Evolutionary conservation across 1,284 basidiomycete genomes (phyloP), one percentile per base, ranked within the genome.

Genomic region (Puccinia horiana): DNA sequence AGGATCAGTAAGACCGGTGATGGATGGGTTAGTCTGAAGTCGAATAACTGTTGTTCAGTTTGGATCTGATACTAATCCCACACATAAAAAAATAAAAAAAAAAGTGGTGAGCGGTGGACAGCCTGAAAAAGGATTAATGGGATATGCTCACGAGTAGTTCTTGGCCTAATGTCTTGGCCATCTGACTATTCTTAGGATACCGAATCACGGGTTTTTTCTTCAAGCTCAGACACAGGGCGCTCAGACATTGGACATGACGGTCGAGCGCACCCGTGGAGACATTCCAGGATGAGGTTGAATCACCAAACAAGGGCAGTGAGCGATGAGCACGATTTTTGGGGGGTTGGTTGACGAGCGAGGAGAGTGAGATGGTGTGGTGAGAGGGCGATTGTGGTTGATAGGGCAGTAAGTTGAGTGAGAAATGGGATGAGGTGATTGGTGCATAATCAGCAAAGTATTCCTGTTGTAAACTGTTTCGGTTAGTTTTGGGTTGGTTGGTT

Each of bases 381-480:
- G 47, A 26, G 9, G 49, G 35, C 14, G 37, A 47, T 89, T 0
- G 94, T 93, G 0, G 88, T 89, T 35, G 74, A 8, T 67, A 84
- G 2, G 86, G 85, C 20, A 85, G 70, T 67, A 86, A 75, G 54
- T 87, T 95, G 61, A 99, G 88, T 1, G 95, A 95, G 89, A 97
- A 98, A 49, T 98, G 89, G 49, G 90, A 93, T 0, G 95, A 92
- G 6, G 95, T 90, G 82, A 97, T 89, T 0, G 95, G 94, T 0
- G 94, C 90, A 85, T 95, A 98, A 88, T 98, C 96, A 84, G 94
- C 94, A 88, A 97, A 98, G 88, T 94, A 94, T 90, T 98, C 96
- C 95, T 93, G 87, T 69, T 40, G 37, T 20, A 29, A 32, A 23
- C n/a, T 29, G 32, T 26, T 14, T 63, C 1, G 6, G 35, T 65